A percentile compares a stretch with the other conserved stretches of the same genome.
These are phyloP conservation scores for Trichopus zeylanicus DNA, from an alignment of 116 monocot genomes.

Conservation along the genomic window DNA sequence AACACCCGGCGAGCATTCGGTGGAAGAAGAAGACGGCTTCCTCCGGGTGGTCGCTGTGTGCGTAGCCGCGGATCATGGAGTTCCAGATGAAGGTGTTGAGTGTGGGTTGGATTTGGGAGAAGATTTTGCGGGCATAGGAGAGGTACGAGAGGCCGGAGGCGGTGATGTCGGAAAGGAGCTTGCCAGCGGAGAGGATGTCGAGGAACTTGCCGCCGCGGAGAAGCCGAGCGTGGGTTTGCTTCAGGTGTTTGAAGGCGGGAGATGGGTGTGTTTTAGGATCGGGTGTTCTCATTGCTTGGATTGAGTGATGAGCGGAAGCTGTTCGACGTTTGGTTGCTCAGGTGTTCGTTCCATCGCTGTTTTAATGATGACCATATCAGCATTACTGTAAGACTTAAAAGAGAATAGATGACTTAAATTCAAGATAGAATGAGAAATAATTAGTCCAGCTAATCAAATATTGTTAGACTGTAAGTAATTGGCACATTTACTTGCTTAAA, in stretches of 20 bases:
- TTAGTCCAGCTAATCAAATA: too few relatives aligned
- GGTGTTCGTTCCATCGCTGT: too few relatives aligned
- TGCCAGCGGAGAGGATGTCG: constrained; percentile 37
- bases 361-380: too few relatives aligned
- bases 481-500: too few relatives aligned
- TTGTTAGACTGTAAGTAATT: too few relatives aligned
- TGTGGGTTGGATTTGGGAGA: constrained; percentile 17
- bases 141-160: constrained; percentile 18
- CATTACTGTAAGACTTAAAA: too few relatives aligned
- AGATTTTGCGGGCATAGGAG: constrained; percentile 36
- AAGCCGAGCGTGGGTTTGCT: constrained; percentile 41
- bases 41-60: constrained; percentile 22
- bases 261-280: too few relatives aligned
- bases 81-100: constrained; percentile 52
- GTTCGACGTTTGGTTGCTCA: too few relatives aligned
- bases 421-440: too few relatives aligned
- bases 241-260: constrained; percentile 10
- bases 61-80: constrained; percentile 54
- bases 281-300: too few relatives aligned
- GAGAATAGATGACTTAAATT: too few relatives aligned
- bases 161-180: constrained; percentile 39
- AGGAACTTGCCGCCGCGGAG: constrained; percentile 27
- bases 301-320: too few relatives aligned
- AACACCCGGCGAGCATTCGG: constrained; percentile 28
- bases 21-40: constrained; percentile 24